These are phyloP conservation scores for Coemansia umbellata DNA, from an alignment of 192 early-diverging fungal species.

Conservation along the genomic window DNA sequence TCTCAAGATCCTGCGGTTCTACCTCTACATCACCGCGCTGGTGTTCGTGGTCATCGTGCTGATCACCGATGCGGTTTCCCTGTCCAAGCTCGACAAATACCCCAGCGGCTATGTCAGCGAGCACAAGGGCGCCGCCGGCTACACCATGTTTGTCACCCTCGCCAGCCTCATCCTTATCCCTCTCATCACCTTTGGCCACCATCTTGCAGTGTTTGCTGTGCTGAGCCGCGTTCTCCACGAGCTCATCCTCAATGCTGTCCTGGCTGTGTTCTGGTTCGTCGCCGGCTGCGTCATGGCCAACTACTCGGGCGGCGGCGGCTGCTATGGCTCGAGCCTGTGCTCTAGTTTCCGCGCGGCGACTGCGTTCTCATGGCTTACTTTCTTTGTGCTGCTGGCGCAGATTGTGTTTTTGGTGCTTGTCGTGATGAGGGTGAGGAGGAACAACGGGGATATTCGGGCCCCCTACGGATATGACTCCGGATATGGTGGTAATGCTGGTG, in stretches of 20 bases:
- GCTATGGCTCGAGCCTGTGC: conserved; percentile 15
- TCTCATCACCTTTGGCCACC: conserved; percentile 16
- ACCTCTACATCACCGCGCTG: conserved; percentile 19
- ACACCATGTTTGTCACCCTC: conserved; percentile 46
- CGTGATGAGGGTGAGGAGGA: conserved; percentile 12
- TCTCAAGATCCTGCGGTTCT: conserved; percentile 31
- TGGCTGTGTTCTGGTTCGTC: conserved; percentile 30
- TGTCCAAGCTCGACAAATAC: conserved; percentile 18
- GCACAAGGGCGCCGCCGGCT: conserved; percentile 27
- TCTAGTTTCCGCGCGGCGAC: conserved; percentile 32
- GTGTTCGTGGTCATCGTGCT: conserved; percentile 35
- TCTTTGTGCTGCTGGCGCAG: conserved; percentile 19
- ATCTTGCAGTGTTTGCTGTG: conserved; percentile 2
- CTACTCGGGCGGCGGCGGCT: conserved; percentile 16
- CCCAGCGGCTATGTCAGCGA: background rate
- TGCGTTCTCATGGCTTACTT: conserved; percentile 36
- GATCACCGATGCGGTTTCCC: conserved; percentile 34
- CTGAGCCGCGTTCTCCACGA: conserved; percentile 28
- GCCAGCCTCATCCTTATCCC: conserved; percentile 28
- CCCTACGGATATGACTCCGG: conserved; percentile 24
- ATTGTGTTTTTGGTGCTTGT: conserved; percentile 13
- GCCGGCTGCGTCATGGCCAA: conserved; percentile 38
- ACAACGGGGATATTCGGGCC: conserved; percentile 18
- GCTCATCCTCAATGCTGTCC: background rate
- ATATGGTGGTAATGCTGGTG: background rate